phyloP scores from a whole-genome alignment of 1,284 basidiomycete species.

The Cutaneotrichosporon dermatis region DNA sequence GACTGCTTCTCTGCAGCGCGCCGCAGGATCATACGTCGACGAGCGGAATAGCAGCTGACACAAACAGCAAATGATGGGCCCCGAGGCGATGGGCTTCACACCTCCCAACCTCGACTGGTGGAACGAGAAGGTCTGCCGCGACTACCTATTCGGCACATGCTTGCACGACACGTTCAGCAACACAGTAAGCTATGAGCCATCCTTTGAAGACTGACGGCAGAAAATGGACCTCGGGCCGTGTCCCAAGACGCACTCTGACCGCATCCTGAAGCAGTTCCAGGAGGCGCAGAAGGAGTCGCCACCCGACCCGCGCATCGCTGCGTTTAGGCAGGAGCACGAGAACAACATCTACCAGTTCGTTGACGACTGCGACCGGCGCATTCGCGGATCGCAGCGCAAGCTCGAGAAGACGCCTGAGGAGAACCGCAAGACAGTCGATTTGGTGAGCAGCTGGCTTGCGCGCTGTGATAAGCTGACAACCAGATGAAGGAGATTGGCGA shows the following conservation, averaged over 20 bases:
- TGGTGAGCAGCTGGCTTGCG: constrained; percentile 55
- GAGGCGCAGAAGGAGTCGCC: constrained; percentile 70
- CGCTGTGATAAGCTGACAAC: not conserved
- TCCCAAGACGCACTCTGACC: constrained; percentile 92
- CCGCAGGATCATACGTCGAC: no score
- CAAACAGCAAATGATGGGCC: constrained; percentile 96
- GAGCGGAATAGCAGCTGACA: not conserved
- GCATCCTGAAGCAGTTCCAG: constrained; percentile 85
- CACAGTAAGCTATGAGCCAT: constrained; percentile 61
- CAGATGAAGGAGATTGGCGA: constrained; percentile 99
- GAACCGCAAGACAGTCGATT: constrained; percentile 94
- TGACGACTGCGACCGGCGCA: constrained; percentile 95
- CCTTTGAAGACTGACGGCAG: constrained; percentile 51
- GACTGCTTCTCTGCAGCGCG: not conserved
- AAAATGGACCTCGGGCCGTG: constrained; percentile 99
- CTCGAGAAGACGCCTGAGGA: constrained; percentile 99
- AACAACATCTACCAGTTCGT: constrained; percentile 92
- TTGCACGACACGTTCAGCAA: constrained; percentile 97
- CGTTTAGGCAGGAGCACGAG: constrained; percentile 91
- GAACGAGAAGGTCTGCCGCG: constrained; percentile 98
- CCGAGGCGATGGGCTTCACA: constrained; percentile 92
- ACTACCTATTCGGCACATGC: constrained; percentile 96
- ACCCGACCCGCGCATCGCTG: constrained; percentile 69
- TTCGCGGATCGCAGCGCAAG: constrained; percentile 85
- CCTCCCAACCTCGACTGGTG: constrained; percentile 91